Evolutionary conservation across 2,329 filamentous ascomycete genomes (phyloP).

Genomic region (Fusarium sp.): DNA sequence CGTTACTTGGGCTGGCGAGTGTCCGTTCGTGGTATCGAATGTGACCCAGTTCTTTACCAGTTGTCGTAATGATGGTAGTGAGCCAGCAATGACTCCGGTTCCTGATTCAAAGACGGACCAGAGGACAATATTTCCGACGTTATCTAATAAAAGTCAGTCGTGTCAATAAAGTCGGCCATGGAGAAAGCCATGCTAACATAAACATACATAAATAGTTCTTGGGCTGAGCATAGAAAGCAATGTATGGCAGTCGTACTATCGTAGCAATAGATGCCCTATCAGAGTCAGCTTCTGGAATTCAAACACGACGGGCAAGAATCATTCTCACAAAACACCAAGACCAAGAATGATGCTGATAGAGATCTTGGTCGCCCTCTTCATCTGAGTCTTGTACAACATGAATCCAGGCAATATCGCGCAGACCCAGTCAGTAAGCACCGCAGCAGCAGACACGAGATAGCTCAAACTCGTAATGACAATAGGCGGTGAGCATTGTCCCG

Average conservation of each 20-base stretch:
- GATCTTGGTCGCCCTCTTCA: slow-evolving; percentile 27
- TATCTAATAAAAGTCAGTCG: slow-evolving; percentile 1
- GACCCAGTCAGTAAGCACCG: slow-evolving; percentile 19
- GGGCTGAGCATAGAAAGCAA: slow-evolving; percentile 2
- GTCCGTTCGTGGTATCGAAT: slow-evolving; percentile 5
- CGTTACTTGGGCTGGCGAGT: neutral
- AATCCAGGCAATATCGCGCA: slow-evolving; percentile 29
- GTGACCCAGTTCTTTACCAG: slow-evolving; percentile 12
- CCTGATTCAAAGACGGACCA: slow-evolving; percentile 12
- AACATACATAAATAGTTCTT: slow-evolving; percentile 10
- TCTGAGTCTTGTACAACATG: slow-evolving; percentile 31
- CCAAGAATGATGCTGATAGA: slow-evolving; percentile 27
- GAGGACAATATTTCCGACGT: neutral
- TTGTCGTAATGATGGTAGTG: slow-evolving; percentile 1
- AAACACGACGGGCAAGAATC: fast-evolving
- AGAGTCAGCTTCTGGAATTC: neutral
- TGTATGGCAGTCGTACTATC: slow-evolving; percentile 10
- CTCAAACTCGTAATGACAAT: neutral
- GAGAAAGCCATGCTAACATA: neutral
- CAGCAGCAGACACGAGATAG: slow-evolving; percentile 16
- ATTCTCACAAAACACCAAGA: slow-evolving; percentile 24
- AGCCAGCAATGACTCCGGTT: slow-evolving; percentile 12
- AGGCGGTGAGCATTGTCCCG: slow-evolving; percentile 8
- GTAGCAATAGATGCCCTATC: slow-evolving; percentile 15
- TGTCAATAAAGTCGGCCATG: neutral